Evolutionary conservation across 495 filamentous ascomycete genomes (phyloP).

Genomic region (Penicillium cosmopolitanum): DNA sequence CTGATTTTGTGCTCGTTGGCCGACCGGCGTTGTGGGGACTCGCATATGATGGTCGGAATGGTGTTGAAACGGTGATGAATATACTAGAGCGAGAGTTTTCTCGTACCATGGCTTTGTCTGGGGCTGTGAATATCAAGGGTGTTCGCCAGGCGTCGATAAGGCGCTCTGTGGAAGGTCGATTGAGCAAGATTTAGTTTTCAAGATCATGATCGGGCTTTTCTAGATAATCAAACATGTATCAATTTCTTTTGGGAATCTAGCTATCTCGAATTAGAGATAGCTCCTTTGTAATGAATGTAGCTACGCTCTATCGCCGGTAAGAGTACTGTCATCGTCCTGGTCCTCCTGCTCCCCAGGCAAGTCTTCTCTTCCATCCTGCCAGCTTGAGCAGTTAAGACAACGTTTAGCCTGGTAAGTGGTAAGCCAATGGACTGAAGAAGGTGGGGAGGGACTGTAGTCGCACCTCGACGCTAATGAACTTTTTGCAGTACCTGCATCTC

Average conservation of each 20-base stretch:
- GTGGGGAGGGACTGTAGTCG: conserved; percentile 15
- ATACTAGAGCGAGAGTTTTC: conserved; percentile 15
- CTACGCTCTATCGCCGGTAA: conserved; percentile 3
- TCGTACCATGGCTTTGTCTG: conserved; percentile 13
- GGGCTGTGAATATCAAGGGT: conserved; percentile 1
- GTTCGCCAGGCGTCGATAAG: conserved; percentile 10
- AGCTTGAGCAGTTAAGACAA: conserved; percentile 75
- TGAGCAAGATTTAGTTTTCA: conserved; percentile 10
- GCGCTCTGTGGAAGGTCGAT: conserved; percentile 4
- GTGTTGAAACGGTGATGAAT: conserved; percentile 17
- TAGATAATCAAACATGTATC: background rate
- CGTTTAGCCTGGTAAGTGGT: conserved; percentile 52
- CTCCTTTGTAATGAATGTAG: background rate
- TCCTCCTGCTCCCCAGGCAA: conserved; percentile 12
- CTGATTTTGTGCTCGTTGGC: conserved; percentile 16
- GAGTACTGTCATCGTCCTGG: conserved; percentile 7
- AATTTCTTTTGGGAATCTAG: background rate
- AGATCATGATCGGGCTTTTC: too few species aligned
- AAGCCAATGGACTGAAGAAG: conserved; percentile 2
- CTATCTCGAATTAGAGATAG: background rate
- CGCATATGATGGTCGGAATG: conserved; percentile 12
- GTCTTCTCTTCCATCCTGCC: conserved; percentile 78
- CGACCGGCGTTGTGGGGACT: conserved; percentile 21
- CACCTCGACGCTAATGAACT: conserved; percentile 68
- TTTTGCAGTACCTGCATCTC: conserved; percentile 73